Evolutionary conservation across 2,329 filamentous ascomycete species (phyloP).

Genomic region (Drechslerella dactyloides): DNA sequence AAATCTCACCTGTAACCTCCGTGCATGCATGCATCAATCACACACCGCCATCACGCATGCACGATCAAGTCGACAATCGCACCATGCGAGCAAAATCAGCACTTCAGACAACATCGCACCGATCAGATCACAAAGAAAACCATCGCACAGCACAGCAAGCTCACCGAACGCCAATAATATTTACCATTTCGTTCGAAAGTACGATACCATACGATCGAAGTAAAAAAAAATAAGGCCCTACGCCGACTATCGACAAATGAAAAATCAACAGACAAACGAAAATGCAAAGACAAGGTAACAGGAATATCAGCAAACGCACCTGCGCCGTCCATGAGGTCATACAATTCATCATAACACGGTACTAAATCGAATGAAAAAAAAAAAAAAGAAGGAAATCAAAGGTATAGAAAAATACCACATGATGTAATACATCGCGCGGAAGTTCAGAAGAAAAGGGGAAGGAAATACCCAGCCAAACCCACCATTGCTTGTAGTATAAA

Average conservation of each 20-base stretch:
- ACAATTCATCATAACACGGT: slow-evolving; percentile 15
- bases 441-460: background rate
- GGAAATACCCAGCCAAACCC: slow-evolving; percentile 43
- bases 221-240: no score
- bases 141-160: no score
- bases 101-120: no score
- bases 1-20: background rate
- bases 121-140: no score
- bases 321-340: slow-evolving; percentile 11
- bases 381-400: slow-evolving; percentile 1
- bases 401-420: background rate
- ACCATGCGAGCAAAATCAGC: background rate
- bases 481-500: slow-evolving; percentile 13
- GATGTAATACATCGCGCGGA: no score
- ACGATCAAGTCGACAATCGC: background rate
- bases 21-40: background rate
- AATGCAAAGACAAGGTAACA: no score
- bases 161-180: no score
- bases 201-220: background rate
- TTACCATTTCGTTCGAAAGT: background rate
- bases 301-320: background rate
- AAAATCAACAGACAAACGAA: background rate
- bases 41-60: background rate
- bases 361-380: background rate
- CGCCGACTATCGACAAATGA: slow-evolving; percentile 4